Evolutionary conservation across 2,329 filamentous ascomycete genomes (phyloP).

Genomic region (Aschersonia sp.): DNA sequence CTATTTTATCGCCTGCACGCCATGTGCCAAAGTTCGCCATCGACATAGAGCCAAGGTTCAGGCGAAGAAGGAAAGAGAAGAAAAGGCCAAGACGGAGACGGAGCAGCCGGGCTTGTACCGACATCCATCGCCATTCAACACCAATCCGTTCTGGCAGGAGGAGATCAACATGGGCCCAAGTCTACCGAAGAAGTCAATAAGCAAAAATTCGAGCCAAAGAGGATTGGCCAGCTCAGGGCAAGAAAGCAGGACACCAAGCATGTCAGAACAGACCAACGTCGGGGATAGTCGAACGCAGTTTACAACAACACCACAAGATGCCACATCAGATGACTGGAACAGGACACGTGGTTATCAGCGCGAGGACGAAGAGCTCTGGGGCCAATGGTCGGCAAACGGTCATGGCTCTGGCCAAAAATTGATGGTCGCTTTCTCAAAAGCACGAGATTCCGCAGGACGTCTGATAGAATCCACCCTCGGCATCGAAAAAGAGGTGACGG

Average conservation of each 20-base stretch:
- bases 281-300: constrained; percentile 20
- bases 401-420: constrained; percentile 38
- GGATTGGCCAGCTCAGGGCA: constrained; percentile 42
- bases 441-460: constrained; percentile 38
- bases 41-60: constrained; percentile 56
- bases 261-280: constrained; percentile 22
- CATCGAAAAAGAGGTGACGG: constrained; percentile 35
- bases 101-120: constrained; percentile 62
- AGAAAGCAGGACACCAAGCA: constrained; percentile 33
- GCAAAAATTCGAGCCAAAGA: constrained; percentile 43
- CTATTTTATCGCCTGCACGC: constrained; percentile 63
- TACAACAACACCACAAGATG: constrained; percentile 22
- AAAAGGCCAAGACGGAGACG: constrained; percentile 48
- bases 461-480: constrained; percentile 37
- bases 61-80: constrained; percentile 51
- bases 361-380: constrained; percentile 81
- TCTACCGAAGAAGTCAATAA: constrained; percentile 46
- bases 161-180: constrained; percentile 74
- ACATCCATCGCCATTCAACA: constrained; percentile 71
- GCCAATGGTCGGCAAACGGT: constrained; percentile 20
- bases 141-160: constrained; percentile 78
- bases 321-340: constrained; percentile 48
- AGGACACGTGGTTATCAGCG: constrained; percentile 60
- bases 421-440: constrained; percentile 44
- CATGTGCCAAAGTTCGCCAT: constrained; percentile 58